A percentile compares a stretch with the other conserved stretches of the same genome.
Conservation (phyloP, 2,329 filamentous ascomycete species). For the Talaromyces albobiverticillius region DNA sequence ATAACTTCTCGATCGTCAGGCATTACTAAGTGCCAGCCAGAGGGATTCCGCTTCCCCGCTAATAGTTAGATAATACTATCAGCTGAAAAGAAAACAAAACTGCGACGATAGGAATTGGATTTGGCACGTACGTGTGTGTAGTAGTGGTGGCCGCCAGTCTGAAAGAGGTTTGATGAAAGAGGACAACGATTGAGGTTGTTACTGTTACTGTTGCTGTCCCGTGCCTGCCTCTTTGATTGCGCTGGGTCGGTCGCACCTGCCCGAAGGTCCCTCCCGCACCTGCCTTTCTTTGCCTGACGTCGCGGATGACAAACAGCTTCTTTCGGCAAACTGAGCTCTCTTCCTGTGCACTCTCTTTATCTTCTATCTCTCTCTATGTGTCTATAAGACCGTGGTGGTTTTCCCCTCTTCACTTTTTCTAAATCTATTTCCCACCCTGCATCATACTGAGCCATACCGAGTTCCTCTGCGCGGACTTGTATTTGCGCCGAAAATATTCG, state of each 20-base stretch:
- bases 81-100: not conserved
- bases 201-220: no score
- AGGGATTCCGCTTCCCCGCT: constrained; percentile 2
- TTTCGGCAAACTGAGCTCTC: no score
- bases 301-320: not conserved
- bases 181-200: no score
- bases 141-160: no score
- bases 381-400: no score
- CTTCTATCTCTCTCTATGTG: not conserved
- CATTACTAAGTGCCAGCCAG: not conserved
- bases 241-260: constrained; percentile 11
- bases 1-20: constrained; percentile 1
- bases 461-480: not conserved
- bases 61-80: not conserved
- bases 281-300: not conserved
- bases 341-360: not conserved
- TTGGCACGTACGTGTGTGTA: not conserved
- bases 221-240: no score
- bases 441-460: no score
- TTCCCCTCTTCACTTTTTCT: not conserved
- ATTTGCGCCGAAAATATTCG: not conserved
- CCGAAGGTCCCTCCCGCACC: constrained; percentile 5
- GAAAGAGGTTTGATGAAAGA: not conserved
- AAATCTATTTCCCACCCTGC: not conserved
- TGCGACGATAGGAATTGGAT: not conserved